Evolutionary conservation across 2,329 filamentous ascomycete genomes (phyloP).

Genomic region (Sclerotinia borealis): DNA sequence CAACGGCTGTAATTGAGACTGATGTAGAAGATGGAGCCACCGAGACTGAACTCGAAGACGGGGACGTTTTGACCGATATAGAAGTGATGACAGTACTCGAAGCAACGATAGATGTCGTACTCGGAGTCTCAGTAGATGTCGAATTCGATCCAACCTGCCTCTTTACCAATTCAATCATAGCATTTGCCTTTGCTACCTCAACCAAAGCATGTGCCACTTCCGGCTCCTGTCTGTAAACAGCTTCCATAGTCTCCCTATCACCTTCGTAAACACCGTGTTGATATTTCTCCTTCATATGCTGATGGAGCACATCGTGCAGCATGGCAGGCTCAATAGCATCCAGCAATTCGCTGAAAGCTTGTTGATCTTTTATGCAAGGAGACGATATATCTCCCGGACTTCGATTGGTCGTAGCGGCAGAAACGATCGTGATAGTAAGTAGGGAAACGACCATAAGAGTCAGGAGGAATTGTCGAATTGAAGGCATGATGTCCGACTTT

Average conservation of each 20-base stretch:
- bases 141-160: constrained; percentile 40
- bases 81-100: constrained; percentile 6
- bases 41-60: neutral
- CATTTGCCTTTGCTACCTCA: constrained; percentile 43
- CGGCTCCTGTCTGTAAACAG: constrained; percentile 54
- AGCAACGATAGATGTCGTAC: neutral
- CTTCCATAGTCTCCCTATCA: constrained; percentile 57
- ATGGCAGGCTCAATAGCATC: constrained; percentile 51
- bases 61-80: neutral
- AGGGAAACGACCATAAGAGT: constrained; percentile 31
- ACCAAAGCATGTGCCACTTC: constrained; percentile 57
- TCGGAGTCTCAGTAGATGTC: constrained; percentile 1
- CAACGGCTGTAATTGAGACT: neutral
- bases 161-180: constrained; percentile 44
- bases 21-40: constrained; percentile 4
- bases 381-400: constrained; percentile 8
- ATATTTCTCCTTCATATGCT: constrained; percentile 56
- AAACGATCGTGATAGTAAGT: constrained; percentile 34
- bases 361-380: constrained; percentile 21
- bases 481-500: constrained; percentile 34
- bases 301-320: constrained; percentile 61
- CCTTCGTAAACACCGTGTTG: constrained; percentile 63
- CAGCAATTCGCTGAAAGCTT: constrained; percentile 48
- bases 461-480: constrained; percentile 35
- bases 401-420: constrained; percentile 28